Evolutionary conservation across 805 yeast species (phyloP), one percentile per base, ranked within the genome.

Genomic region (Clavispora carvajalis): DNA sequence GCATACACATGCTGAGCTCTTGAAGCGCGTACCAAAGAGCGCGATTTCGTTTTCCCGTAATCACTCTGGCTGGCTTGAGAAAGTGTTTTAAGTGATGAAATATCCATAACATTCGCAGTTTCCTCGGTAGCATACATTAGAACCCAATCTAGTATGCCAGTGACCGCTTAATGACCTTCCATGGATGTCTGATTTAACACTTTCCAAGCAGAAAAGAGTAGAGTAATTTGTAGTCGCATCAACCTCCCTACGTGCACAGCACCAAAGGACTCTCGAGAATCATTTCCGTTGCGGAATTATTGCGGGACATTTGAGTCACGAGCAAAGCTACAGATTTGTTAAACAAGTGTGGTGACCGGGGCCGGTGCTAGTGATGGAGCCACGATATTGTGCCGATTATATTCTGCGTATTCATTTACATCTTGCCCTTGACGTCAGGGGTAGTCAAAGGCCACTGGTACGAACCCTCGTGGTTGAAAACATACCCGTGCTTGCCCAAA

Each of bases 391-490:
- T 22, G 23, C 23, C 6, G 15, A 29, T 29, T 17, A 29, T 23
- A 12, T 23, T 23, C 12, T 9, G 16, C 31, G 19, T 28, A 16
- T 21, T 34, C 25, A 13, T 30, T 35, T 48, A 58, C 35, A 58
- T 55, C 49, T 58, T 58, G 8, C 62, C 62, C 52, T 57, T 58
- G 24, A 57, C 60, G 34, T 33, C 35, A 4, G 77, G 81, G 13
- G 77, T 77, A 17, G 89, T 81, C 48, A 85, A 78, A 28, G 98
- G 98, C 98, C 98, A 91, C 61, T 84, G 85, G 68, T 91, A 91
- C 45, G 76, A 67, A 35, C 77, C 80, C 39, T 73, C 74, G 43
- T 74, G 73, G 51, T 77, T 74, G 49, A 82, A 78, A n/a, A 68
- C 73, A 59, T 86, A 90, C 39, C 93, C 91, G 58, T 89, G 85